These are phyloP conservation scores for Cladophialophora exuberans DNA, from an alignment of 2,329 filamentous ascomycete species.

Conservation along the genomic window DNA sequence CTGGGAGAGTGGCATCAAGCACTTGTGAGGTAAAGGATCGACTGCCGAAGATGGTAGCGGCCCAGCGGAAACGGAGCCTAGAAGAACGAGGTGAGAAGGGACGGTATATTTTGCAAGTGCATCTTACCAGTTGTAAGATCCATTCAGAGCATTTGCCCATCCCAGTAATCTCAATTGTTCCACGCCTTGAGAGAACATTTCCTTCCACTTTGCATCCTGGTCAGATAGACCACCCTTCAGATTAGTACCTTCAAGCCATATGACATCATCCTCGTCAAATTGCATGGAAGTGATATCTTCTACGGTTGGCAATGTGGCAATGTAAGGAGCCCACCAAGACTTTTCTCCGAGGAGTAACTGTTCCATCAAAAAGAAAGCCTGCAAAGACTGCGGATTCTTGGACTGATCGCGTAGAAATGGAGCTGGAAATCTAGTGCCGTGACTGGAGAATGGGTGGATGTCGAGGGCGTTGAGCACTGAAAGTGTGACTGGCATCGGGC, in stretches of 20 bases:
- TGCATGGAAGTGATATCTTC: conserved; percentile 63
- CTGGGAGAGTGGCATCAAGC: conserved; percentile 38
- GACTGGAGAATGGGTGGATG: conserved; percentile 30
- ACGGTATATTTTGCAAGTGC: not conserved
- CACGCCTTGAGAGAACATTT: conserved; percentile 42
- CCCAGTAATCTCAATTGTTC: conserved; percentile 38
- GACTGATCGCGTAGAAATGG: conserved; percentile 26
- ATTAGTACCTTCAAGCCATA: conserved; percentile 47
- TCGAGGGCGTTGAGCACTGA: conserved; percentile 34
- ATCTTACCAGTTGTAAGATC: conserved; percentile 47
- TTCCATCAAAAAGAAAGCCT: conserved; percentile 66
- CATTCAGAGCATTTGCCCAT: conserved; percentile 35
- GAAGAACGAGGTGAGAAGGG: not conserved
- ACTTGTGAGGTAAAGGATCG: conserved; percentile 50
- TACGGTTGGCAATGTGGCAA: conserved; percentile 66
- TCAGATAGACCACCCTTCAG: conserved; percentile 35
- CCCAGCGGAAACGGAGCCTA: conserved; percentile 52
- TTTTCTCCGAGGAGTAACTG: conserved; percentile 62
- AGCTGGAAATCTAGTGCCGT: conserved; percentile 32
- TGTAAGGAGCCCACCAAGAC: conserved; percentile 72
- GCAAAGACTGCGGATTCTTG: conserved; percentile 21
- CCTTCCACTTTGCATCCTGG: conserved; percentile 40
- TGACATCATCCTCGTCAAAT: conserved; percentile 66
- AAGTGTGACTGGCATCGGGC: conserved; percentile 31
- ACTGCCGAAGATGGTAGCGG: conserved; percentile 48